A percentile compares a stretch with the other conserved stretches of the same genome.
Evolutionary conservation across 2,329 filamentous ascomycete species (phyloP).

Genomic region (Aspergillus ochraceoroseus): DNA sequence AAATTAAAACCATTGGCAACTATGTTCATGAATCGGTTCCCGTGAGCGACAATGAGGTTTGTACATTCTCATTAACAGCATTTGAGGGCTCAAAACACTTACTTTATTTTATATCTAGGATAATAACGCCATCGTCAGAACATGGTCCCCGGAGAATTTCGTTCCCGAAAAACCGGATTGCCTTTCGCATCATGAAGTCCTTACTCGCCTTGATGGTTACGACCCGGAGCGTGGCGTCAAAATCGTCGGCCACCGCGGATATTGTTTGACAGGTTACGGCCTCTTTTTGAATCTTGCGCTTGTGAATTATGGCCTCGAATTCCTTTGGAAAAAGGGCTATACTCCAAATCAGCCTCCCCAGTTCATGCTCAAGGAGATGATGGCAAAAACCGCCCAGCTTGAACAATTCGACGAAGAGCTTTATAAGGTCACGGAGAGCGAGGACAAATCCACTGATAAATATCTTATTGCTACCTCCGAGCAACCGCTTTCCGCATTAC

Average conservation of each 20-base stretch:
- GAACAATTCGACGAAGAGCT: conserved; percentile 97
- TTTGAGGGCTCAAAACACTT: too few relatives aligned
- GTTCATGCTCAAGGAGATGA: conserved; percentile 91
- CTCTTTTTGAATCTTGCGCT: conserved; percentile 88
- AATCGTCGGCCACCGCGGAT: conserved; percentile 88
- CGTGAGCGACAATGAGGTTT: conserved; percentile 71
- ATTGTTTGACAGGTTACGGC: conserved; percentile 85
- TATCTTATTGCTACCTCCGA: conserved; percentile 79
- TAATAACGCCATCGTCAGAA: conserved; percentile 70
- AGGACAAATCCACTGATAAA: conserved; percentile 84
- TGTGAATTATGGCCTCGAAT: conserved; percentile 91
- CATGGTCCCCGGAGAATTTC: conserved; percentile 74
- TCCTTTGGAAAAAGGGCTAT: conserved; percentile 75
- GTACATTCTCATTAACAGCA: too few relatives aligned
- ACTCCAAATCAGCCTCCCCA: conserved; percentile 79
- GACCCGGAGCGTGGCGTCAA: conserved; percentile 91
- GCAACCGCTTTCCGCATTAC: conserved; percentile 88
- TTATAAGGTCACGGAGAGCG: conserved; percentile 86
- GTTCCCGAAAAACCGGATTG: conserved; percentile 68
- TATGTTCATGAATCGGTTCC: conserved; percentile 86
- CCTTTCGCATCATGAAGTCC: conserved; percentile 92
- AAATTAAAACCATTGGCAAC: conserved; percentile 82
- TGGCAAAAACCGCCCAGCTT: conserved; percentile 97
- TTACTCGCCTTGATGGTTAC: conserved; percentile 81
- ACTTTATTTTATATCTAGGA: too few relatives aligned